A percentile compares a stretch with the other conserved stretches of the same genome.
Evolutionary conservation across 148 eudicot species (phyloP).

Genomic region (Vaccinium macrocarpon): DNA sequence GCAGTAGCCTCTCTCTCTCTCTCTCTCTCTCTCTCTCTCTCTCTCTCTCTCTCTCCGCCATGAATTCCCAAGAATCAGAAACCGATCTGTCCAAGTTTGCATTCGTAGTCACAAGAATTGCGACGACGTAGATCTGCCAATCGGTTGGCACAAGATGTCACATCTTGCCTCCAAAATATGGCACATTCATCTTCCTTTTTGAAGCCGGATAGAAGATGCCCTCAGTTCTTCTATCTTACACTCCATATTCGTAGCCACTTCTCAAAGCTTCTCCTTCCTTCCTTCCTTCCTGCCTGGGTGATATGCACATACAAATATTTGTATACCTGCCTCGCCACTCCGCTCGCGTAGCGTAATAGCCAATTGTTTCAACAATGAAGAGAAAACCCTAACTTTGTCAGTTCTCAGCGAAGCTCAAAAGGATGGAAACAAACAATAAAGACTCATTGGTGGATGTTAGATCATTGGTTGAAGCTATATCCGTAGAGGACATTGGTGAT

Average conservation of each 20-base stretch:
- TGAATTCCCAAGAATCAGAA: not conserved
- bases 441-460: slow-evolving; percentile 57
- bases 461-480: slow-evolving; percentile 72
- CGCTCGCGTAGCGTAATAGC: not conserved
- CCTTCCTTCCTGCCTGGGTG: too few species aligned
- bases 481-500: slow-evolving; percentile 42
- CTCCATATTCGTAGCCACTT: too few species aligned
- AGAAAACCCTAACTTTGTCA: slow-evolving; percentile 6
- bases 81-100: slow-evolving; percentile 16
- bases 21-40: too few species aligned
- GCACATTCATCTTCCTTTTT: too few species aligned
- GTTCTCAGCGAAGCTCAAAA: not conserved
- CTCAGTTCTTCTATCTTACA: too few species aligned
- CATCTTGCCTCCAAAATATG: too few species aligned
- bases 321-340: not conserved
- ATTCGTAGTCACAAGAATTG: slow-evolving; percentile 25
- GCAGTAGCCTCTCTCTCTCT: not conserved
- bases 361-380: not conserved
- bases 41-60: not conserved
- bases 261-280: too few species aligned
- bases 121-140: slow-evolving; percentile 54
- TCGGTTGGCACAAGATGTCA: slow-evolving; percentile 29
- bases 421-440: slow-evolving; percentile 31
- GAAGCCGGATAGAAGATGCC: too few species aligned
- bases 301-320: too few species aligned